Evolutionary conservation across 208 protist genomes (phyloP).

Genomic region (Acanthamoeba culbertsoni): DNA sequence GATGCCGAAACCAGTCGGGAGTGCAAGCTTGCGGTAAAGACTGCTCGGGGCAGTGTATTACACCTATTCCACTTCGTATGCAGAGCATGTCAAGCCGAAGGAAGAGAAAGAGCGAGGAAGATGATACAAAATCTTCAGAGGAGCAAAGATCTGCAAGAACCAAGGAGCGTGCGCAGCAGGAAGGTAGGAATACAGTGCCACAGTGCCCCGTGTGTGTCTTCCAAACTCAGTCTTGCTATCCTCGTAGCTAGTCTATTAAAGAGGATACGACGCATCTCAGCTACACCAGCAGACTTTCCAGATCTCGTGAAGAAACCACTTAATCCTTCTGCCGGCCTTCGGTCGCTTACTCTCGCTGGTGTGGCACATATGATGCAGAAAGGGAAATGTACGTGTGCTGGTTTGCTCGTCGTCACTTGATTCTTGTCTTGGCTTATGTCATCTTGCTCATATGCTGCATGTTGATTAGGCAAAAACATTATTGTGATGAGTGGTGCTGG

Average conservation of each 20-base stretch:
- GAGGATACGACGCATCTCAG: background rate
- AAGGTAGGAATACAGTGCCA: too few relatives aligned
- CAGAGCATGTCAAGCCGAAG: background rate
- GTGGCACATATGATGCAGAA: background rate
- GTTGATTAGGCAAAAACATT: conserved; percentile 84
- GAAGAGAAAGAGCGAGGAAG: background rate
- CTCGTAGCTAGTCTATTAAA: background rate
- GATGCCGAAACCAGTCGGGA: background rate
- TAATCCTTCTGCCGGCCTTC: background rate
- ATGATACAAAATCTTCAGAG: background rate
- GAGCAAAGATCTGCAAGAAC: background rate
- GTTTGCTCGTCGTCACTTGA: too few relatives aligned
- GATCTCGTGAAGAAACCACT: background rate
- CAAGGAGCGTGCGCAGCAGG: background rate
- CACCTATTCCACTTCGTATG: background rate
- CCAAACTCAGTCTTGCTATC: too few relatives aligned
- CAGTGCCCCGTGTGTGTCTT: too few relatives aligned
- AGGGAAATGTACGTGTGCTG: background rate
- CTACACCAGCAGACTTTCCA: background rate
- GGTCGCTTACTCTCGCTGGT: background rate
- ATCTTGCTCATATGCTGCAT: conserved; percentile 42
- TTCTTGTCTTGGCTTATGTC: background rate
- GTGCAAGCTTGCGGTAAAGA: background rate
- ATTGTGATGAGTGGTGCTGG: conserved; percentile 93
- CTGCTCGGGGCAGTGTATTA: background rate